phyloP scores from a whole-genome alignment of 202 grass and related monocot genomes.

The Cymbopogon flexuosus region DNA sequence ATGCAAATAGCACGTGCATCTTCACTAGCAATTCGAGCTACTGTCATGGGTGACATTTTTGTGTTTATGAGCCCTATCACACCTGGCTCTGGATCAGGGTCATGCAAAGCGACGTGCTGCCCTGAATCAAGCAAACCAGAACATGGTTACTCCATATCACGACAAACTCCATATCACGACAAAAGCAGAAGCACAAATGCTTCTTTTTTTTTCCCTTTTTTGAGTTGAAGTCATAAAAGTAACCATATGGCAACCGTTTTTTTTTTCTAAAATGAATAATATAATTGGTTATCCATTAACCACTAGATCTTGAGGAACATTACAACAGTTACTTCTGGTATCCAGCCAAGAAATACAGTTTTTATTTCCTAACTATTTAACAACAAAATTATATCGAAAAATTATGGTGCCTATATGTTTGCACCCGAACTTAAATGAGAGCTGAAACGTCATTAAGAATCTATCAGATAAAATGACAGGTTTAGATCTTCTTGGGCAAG shows the following conservation, averaged over 20 bases:
- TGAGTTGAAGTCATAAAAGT: not conserved
- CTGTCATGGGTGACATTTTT: slow-evolving; percentile 66
- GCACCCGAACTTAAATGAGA: not conserved
- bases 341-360: not conserved
- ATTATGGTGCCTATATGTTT: not conserved
- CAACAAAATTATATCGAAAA: not conserved
- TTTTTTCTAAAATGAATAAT: not conserved
- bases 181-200: not conserved
- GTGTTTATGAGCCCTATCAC: slow-evolving; percentile 89
- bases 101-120: slow-evolving; percentile 88
- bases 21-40: slow-evolving; percentile 72
- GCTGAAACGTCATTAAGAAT: not conserved
- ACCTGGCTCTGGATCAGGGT: slow-evolving; percentile 64
- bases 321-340: slow-evolving; percentile 6
- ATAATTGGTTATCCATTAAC: slow-evolving; percentile 7
- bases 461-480: not conserved
- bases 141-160: slow-evolving; percentile 15
- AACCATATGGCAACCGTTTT: not conserved
- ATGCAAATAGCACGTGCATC: slow-evolving; percentile 87
- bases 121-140: slow-evolving; percentile 48
- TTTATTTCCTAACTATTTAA: not conserved
- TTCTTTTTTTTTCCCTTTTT: not conserved
- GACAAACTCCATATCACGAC: not conserved
- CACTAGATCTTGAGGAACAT: not conserved
- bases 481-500: slow-evolving; percentile 4